A percentile compares a stretch with the other conserved stretches of the same genome.
Conservation (phyloP, 2,329 filamentous ascomycete genomes). For the Trichophyton mentagrophytes region DNA sequence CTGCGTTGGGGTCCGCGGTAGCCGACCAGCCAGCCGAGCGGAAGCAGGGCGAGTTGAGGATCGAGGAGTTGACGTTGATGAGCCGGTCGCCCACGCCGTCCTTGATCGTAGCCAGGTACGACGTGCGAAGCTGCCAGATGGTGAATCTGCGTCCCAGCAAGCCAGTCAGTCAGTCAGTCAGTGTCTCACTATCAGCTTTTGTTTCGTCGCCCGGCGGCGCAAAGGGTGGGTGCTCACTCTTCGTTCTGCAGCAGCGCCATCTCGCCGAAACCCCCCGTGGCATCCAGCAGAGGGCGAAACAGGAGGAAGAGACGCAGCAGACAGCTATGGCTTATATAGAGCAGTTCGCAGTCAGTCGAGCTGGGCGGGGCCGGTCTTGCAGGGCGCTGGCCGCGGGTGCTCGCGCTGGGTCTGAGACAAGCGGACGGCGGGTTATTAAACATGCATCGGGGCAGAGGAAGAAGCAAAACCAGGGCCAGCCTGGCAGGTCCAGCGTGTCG, state of each 20-base stretch:
- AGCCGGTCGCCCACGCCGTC: conserved; percentile 54
- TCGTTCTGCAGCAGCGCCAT: conserved; percentile 42
- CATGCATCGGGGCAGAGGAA: not conserved
- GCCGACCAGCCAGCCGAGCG: conserved; percentile 50
- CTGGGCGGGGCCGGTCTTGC: too few relatives aligned
- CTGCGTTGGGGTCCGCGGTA: conserved; percentile 31
- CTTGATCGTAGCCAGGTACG: conserved; percentile 51
- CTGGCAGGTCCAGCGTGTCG: not conserved
- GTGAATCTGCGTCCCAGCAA: conserved; percentile 39
- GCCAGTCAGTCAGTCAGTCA: not conserved
- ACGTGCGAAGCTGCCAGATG: conserved; percentile 52
- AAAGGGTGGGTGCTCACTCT: conserved; percentile 36
- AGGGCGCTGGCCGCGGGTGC: too few relatives aligned
- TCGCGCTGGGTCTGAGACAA: not conserved
- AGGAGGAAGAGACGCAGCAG: not conserved
- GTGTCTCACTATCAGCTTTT: not conserved
- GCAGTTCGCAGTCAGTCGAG: not conserved
- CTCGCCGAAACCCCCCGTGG: not conserved
- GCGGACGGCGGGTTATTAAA: not conserved
- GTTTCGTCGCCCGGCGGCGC: not conserved
- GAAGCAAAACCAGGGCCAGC: not conserved
- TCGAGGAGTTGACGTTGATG: conserved; percentile 50
- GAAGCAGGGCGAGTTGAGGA: conserved; percentile 53
- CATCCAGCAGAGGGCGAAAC: not conserved
- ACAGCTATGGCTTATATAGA: not conserved